phyloP scores from a whole-genome alignment of 495 filamentous ascomycete genomes.

The Tetracladium marchalianum region DNA sequence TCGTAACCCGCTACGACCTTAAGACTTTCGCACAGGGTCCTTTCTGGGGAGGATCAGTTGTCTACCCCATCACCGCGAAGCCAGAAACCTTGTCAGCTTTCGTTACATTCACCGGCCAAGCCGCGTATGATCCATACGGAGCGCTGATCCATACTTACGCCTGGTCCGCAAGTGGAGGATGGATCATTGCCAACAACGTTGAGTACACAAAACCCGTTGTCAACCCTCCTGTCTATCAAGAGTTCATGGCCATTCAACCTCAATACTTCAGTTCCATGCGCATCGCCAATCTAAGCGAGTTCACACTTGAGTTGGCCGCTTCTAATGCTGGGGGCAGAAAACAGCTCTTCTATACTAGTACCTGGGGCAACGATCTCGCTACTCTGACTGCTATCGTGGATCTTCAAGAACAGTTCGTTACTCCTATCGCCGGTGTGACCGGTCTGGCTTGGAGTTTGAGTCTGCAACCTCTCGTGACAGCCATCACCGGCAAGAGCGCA shows the following conservation, averaged over 20 bases:
- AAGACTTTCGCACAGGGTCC: slow-evolving; percentile 3
- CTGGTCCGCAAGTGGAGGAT: slow-evolving; percentile 1
- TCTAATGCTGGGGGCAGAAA: slow-evolving; percentile 33
- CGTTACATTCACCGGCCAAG: slow-evolving; percentile 1
- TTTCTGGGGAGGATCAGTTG: slow-evolving; percentile 3
- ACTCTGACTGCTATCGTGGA: slow-evolving; percentile 26
- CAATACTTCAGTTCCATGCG: slow-evolving; percentile 26
- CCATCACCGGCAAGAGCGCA: slow-evolving; percentile 28
- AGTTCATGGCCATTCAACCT: slow-evolving; percentile 20
- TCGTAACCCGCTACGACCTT: slow-evolving; percentile 42
- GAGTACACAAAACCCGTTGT: slow-evolving; percentile 21
- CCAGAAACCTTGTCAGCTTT: background rate
- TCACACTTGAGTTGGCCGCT: slow-evolving; percentile 32
- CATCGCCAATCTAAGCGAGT: slow-evolving; percentile 33
- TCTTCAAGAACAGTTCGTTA: slow-evolving; percentile 26
- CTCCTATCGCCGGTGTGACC: slow-evolving; percentile 24
- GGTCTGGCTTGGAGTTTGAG: slow-evolving; percentile 33
- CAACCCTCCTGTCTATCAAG: slow-evolving; percentile 22
- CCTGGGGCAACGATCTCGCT: slow-evolving; percentile 18
- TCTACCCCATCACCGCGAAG: background rate
- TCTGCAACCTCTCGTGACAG: slow-evolving; percentile 36
- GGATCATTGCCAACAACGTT: slow-evolving; percentile 13
- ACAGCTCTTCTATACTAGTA: slow-evolving; percentile 7
- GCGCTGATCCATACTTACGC: slow-evolving; percentile 21
- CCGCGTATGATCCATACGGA: slow-evolving; percentile 19